phyloP scores from a whole-genome alignment of 768 basidiomycete genomes.

The Boletus edulis region DNA sequence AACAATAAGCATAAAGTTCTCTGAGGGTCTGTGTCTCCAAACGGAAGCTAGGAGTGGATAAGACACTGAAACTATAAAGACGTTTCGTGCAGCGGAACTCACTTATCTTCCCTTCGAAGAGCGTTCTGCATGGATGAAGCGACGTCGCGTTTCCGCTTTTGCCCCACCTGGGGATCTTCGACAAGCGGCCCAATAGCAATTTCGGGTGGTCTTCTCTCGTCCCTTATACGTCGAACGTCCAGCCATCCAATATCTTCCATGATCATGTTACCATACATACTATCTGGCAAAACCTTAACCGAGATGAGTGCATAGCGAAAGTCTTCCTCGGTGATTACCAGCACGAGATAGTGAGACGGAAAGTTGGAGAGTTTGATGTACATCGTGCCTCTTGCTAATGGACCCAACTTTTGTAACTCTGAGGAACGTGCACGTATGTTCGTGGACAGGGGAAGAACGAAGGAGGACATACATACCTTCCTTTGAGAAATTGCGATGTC shows the following conservation, averaged over 20 bases:
- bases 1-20: constrained; percentile 85
- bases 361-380: constrained; percentile 80
- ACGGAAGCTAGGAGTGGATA: constrained; percentile 43
- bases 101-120: constrained; percentile 29
- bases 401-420: constrained; percentile 75
- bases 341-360: constrained; percentile 78
- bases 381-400: constrained; percentile 55
- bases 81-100: constrained; percentile 1
- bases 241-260: constrained; percentile 82
- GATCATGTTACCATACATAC: constrained; percentile 56
- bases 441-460: neutral
- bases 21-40: constrained; percentile 71
- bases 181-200: constrained; percentile 9
- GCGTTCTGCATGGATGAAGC: neutral
- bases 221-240: constrained; percentile 65
- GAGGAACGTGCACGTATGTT: neutral
- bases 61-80: neutral
- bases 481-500: constrained; percentile 60
- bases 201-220: constrained; percentile 33
- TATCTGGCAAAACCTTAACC: constrained; percentile 51
- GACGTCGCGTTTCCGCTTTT: constrained; percentile 31
- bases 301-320: constrained; percentile 83
- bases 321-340: constrained; percentile 74
- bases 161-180: constrained; percentile 23
- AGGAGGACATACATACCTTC: constrained; percentile 46